Evolutionary conservation across 2,329 filamentous ascomycete genomes (phyloP).

Genomic region (Alternaria ethzedia): DNA sequence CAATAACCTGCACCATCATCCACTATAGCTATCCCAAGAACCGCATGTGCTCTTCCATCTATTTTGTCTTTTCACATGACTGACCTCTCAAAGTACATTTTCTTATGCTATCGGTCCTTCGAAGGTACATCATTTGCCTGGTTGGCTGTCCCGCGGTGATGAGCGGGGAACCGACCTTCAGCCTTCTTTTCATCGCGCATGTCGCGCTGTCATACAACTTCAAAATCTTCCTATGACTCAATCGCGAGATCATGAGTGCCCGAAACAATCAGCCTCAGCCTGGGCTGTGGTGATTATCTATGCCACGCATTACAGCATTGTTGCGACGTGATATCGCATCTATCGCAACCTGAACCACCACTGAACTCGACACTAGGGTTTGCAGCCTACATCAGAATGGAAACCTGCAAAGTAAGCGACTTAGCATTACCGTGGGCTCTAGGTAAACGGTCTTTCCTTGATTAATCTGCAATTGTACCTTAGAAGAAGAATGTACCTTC

Average conservation of each 20-base stretch:
- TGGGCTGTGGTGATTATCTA: not conserved
- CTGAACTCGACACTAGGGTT: too few species aligned
- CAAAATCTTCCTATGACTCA: not conserved
- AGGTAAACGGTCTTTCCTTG: too few species aligned
- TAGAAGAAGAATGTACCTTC: too few species aligned
- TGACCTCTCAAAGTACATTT: too few species aligned
- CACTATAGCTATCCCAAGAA: not conserved
- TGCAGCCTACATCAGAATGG: too few species aligned
- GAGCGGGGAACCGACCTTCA: not conserved
- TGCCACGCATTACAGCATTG: not conserved
- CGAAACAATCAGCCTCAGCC: not conserved
- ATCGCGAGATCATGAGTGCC: not conserved
- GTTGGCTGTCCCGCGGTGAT: not conserved
- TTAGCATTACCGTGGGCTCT: too few species aligned
- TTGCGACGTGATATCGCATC: not conserved
- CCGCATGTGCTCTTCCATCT: not conserved
- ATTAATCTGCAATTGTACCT: too few species aligned
- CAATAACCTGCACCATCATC: conserved; percentile 1
- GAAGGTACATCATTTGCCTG: not conserved
- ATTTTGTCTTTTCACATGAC: not conserved
- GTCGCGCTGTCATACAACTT: not conserved
- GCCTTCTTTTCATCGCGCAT: not conserved
- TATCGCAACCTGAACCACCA: not conserved
- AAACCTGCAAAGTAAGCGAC: too few species aligned
- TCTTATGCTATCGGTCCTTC: not conserved